Percentiles rank a stretch among this genome's conserved stretches.
Evolutionary conservation across 169 alveolate genomes (phyloP).

Genomic region (Cryptosporidium andersoni): DNA sequence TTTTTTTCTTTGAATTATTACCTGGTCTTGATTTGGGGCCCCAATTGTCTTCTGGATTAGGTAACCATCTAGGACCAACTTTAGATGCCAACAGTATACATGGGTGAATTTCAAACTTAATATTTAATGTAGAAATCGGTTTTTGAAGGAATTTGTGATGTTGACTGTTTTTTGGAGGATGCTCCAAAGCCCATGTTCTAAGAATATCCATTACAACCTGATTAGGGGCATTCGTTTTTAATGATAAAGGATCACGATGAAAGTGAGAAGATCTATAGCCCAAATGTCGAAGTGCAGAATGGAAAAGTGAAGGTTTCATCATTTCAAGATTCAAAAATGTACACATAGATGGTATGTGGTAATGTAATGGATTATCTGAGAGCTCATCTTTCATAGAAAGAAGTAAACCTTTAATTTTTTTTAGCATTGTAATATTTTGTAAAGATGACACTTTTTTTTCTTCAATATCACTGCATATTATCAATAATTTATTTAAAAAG

Average conservation of each 20-base stretch:
- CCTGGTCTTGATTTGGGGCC: slow-evolving; percentile 77
- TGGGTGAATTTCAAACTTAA: slow-evolving; percentile 53
- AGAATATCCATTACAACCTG: slow-evolving; percentile 88
- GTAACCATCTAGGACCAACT: slow-evolving; percentile 77
- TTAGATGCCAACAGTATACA: slow-evolving; percentile 25
- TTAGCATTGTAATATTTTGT: slow-evolving; percentile 35
- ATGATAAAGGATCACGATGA: slow-evolving; percentile 88
- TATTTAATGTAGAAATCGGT: slow-evolving; percentile 2
- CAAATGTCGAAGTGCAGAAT: slow-evolving; percentile 80
- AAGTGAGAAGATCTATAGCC: slow-evolving; percentile 89
- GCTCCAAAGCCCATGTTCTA: slow-evolving; percentile 76
- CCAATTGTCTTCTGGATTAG: slow-evolving; percentile 86
- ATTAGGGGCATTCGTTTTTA: slow-evolving; percentile 89
- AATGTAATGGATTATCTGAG: slow-evolving; percentile 75
- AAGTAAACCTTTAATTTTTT: slow-evolving; percentile 48
- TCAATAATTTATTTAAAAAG: slow-evolving; percentile 58
- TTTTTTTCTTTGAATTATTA: neutral
- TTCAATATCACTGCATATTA: slow-evolving; percentile 67
- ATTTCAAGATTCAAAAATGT: slow-evolving; percentile 72
- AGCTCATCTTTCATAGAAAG: slow-evolving; percentile 74
- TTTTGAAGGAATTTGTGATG: slow-evolving; percentile 9
- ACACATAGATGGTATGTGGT: slow-evolving; percentile 78
- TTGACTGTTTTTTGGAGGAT: slow-evolving; percentile 43
- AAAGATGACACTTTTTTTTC: neutral
- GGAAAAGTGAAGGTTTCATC: slow-evolving; percentile 73